Base-by-base conservation (phyloP, 2,329 filamentous ascomycete species). In the Pseudogymnoascus sp. region DNA sequence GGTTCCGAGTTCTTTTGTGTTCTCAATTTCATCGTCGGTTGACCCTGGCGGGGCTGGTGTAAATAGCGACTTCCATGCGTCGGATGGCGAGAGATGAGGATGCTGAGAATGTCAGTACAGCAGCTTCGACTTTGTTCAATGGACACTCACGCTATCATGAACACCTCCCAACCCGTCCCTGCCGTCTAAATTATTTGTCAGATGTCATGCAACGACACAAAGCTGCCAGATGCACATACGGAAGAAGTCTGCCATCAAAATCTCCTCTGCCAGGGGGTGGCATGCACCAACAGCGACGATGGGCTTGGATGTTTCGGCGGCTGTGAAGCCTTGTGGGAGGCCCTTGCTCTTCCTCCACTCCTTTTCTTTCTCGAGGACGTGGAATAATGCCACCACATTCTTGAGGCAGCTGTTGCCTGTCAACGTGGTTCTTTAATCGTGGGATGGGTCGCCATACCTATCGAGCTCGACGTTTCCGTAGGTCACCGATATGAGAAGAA, bases 391-490 rank as follows among this genome's bases (percentile, higher is more conserved):
- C 39, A 97, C 87, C 14, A 90, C 87, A 75, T 99, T 99, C 60
- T 89, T 86, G 60, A 97, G 81, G 70, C 92, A 97, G 74, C 89
- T 92, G 64, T 19, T 55, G 21, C 21, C 29, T 12, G 52, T 64
- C 37, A 68, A 59, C 26, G 31, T 33, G 41, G 49, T 31, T 38
- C 12, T 5, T 21, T 59, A 6, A 37, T 14, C 19, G 29, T 6
- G 23, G 14, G 23, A 2, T n/a, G 43, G 12, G 2, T 49, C 23
- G 43, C 67, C 77, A 64, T 74, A 91, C 89, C 86, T 92, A 66
- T 92, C 82, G 14, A 96, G 85, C 68, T 92, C 86, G 21, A 97
- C 90, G 72, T 99, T 99, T 63, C 94, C 94, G 74, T 94, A 97
- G 0, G 92, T 96, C 64, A 97, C 82, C 1, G 92, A 96, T 63